phyloP scores from a whole-genome alignment of 1,284 basidiomycete species.

The Rhodotorula sp. region DNA sequence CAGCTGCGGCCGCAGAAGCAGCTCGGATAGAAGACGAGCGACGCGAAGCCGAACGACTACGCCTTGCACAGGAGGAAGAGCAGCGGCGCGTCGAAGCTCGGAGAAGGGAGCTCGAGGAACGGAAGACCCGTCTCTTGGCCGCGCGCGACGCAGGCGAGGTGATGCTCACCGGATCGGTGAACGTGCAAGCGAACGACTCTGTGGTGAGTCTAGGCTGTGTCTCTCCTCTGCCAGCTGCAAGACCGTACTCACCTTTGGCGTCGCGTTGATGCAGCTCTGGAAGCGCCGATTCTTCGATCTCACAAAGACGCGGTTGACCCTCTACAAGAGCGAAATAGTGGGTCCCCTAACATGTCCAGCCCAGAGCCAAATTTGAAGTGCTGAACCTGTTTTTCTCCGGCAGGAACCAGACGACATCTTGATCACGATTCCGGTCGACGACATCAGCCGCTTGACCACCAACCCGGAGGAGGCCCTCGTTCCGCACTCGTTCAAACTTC shows the following conservation, averaged over 20 bases:
- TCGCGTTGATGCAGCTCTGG: slow-evolving; percentile 20
- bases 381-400: accelerated
- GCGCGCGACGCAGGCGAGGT: slow-evolving; percentile 18
- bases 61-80: not conserved
- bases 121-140: not conserved
- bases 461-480: slow-evolving; percentile 27
- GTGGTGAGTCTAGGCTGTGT: slow-evolving; percentile 10
- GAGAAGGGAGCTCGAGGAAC: slow-evolving; percentile 1
- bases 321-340: slow-evolving; percentile 30
- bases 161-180: slow-evolving; percentile 26
- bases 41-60: not conserved
- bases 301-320: not conserved
- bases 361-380: not conserved
- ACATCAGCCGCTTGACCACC: slow-evolving; percentile 4
- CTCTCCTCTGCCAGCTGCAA: too few species aligned
- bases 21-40: not conserved
- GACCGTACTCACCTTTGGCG: too few species aligned
- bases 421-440: not conserved
- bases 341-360: not conserved
- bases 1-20: not conserved
- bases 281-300: slow-evolving; percentile 27
- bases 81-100: slow-evolving; percentile 10
- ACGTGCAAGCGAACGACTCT: slow-evolving; percentile 15
- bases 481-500: slow-evolving; percentile 27
- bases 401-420: slow-evolving; percentile 20